Evolutionary conservation across 1,284 basidiomycete species (phyloP).

Genomic region (Ustilago xerochloae): DNA sequence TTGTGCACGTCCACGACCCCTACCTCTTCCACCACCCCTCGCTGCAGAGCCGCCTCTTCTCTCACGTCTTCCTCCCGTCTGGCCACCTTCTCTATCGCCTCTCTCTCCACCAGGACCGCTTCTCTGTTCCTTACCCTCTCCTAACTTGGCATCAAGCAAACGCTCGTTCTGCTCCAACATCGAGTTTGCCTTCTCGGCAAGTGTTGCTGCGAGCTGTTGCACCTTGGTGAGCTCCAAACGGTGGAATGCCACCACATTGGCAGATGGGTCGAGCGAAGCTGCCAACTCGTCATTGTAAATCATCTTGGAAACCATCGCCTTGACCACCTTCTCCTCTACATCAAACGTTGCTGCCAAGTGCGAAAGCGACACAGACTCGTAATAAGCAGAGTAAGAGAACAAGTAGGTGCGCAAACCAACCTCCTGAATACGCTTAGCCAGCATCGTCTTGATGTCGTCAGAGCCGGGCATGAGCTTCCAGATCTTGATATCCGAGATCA

Average conservation of each 20-base stretch:
- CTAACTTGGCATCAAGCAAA: slow-evolving; percentile 87
- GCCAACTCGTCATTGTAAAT: slow-evolving; percentile 97
- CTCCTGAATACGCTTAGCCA: slow-evolving; percentile 96
- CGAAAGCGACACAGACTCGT: slow-evolving; percentile 87
- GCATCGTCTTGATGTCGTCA: slow-evolving; percentile 89
- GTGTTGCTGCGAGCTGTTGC: slow-evolving; percentile 67
- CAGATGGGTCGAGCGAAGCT: slow-evolving; percentile 86
- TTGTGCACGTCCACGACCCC: slow-evolving; percentile 60
- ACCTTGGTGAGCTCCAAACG: slow-evolving; percentile 79
- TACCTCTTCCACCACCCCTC: slow-evolving; percentile 59
- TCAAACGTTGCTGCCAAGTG: slow-evolving; percentile 89
- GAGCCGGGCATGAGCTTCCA: slow-evolving; percentile 94
- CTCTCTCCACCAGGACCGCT: slow-evolving; percentile 43
- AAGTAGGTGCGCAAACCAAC: slow-evolving; percentile 96
- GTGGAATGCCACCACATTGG: slow-evolving; percentile 89
- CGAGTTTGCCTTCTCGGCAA: slow-evolving; percentile 86
- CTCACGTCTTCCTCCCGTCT: slow-evolving; percentile 51
- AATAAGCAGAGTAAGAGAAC: slow-evolving; percentile 97
- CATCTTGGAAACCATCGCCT: slow-evolving; percentile 96
- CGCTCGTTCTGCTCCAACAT: slow-evolving; percentile 98
- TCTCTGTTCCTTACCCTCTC: slow-evolving; percentile 68
- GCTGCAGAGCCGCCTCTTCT: slow-evolving; percentile 58
- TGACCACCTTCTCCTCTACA: slow-evolving; percentile 81
- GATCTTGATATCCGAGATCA: slow-evolving; percentile 95
- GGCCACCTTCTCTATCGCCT: slow-evolving; percentile 47